Conservation (phyloP, 768 basidiomycete species). For the Lactarius psammicola region DNA sequence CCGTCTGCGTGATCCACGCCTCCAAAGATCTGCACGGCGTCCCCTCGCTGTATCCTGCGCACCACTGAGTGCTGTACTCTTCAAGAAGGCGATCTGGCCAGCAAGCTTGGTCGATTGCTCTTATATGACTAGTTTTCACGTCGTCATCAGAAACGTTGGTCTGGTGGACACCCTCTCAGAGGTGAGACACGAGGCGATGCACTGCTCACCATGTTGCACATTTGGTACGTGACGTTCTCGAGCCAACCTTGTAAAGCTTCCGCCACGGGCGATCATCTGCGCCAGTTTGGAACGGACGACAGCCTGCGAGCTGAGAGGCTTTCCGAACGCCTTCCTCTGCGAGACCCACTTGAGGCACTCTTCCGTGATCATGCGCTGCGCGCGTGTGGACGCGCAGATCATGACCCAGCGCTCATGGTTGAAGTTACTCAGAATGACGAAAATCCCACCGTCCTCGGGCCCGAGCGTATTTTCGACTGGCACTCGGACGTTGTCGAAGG, state of each 20-base stretch:
- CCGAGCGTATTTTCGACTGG: constrained; percentile 88
- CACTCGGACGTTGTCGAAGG: constrained; percentile 81
- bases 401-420: constrained; percentile 96
- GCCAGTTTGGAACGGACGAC: constrained; percentile 90
- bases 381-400: constrained; percentile 64
- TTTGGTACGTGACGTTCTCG: constrained; percentile 84
- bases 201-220: constrained; percentile 69
- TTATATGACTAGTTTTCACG: constrained; percentile 50
- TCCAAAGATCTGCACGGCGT: constrained; percentile 84
- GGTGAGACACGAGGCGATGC: not conserved
- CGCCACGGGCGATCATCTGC: constrained; percentile 78
- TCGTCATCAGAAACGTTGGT: constrained; percentile 24
- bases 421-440: constrained; percentile 77
- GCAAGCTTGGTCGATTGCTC: constrained; percentile 73
- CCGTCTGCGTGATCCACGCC: constrained; percentile 81
- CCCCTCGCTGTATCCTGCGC: constrained; percentile 77
- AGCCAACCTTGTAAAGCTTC: constrained; percentile 83
- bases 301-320: constrained; percentile 76
- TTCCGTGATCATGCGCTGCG: constrained; percentile 69
- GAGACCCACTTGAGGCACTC: constrained; percentile 77
- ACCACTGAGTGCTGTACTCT: constrained; percentile 69
- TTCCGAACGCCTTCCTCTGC: constrained; percentile 92
- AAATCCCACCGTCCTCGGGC: constrained; percentile 69
- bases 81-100: constrained; percentile 79
- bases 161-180: not conserved